Percentiles rank a stretch among this genome's conserved stretches.
Conservation (phyloP, 148 eudicot species). For the Vaccinium macrocarpon region DNA sequence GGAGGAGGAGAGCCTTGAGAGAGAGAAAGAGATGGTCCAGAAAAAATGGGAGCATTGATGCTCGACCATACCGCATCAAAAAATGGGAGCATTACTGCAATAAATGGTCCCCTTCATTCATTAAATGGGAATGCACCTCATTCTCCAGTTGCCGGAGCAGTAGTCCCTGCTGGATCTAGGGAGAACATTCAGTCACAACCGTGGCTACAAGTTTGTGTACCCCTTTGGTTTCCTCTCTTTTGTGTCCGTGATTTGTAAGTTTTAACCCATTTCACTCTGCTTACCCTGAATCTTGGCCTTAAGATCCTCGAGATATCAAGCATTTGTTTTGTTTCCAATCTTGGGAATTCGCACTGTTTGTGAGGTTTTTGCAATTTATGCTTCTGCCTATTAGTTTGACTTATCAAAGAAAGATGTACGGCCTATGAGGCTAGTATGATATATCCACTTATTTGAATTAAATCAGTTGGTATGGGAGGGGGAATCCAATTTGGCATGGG, state of each 20-base stretch:
- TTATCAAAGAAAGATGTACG: no score
- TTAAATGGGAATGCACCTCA: slow-evolving; percentile 64
- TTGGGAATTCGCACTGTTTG: background rate
- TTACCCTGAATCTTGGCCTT: background rate
- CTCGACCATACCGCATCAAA: no score
- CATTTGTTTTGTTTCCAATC: background rate
- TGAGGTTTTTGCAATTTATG: background rate
- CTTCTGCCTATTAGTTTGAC: no score
- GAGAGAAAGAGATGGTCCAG: no score
- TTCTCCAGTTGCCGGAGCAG: slow-evolving; percentile 64
- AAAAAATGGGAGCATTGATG: no score
- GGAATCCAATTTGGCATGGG: no score
- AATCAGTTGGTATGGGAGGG: no score
- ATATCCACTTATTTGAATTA: no score
- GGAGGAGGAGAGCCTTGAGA: no score
- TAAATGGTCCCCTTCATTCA: slow-evolving; percentile 54
- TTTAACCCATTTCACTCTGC: background rate
- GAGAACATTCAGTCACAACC: slow-evolving; percentile 78
- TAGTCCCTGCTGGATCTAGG: slow-evolving; percentile 68
- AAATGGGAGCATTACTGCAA: slow-evolving; percentile 17
- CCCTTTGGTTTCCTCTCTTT: background rate
- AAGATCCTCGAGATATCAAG: background rate
- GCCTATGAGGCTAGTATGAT: no score
- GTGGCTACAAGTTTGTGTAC: slow-evolving; percentile 65
- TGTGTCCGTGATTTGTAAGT: background rate